Evolutionary conservation across 1,284 basidiomycete species (phyloP), one percentile per base, ranked within the genome.

Genomic region (Amylostereum areolatum): DNA sequence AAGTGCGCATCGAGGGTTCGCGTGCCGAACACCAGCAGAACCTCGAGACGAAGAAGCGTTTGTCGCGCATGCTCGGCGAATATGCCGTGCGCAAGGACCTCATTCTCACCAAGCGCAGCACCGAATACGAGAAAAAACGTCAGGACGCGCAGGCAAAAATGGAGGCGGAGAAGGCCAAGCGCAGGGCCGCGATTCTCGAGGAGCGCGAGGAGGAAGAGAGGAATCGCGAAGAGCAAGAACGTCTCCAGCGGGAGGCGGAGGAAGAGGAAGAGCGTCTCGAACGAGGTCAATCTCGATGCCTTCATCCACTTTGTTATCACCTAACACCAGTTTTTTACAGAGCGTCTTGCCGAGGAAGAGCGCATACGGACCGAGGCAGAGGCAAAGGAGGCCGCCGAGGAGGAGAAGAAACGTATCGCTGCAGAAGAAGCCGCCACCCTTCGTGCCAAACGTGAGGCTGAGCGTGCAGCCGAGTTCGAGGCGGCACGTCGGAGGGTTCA

Each of bases 141-240:
- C 78, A 77, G 47, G 70, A 67, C 33, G 86, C 93, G 3, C 61
- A 72, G 55, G 73, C 71, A 63, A 92, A 87, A 77, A 85, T 94
- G 57, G 86, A 85, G 56, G 81, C 88, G 62, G 95, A 96, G 69
- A 97, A 95, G 75, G 78, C 78, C 46, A 85, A 85, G 74, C 77
- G 85, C 60, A 73, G 74, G 54, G 75, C 72, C 50, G 67, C 70
- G 9, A 65, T 89, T 34, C 55, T 83, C 37, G 75, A 77, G 56
- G 66, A 73, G 54, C 73, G 75, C 55, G 87, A 85, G 62, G 78
- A 80, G 55, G 82, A 85, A 65, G 68, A 73, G 48, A 55, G 64
- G 48, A 67, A 66, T 48, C 48, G 46, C 39, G 71, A 75, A 53
- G 75, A 76, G 60, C 76, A 79, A 63, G 83, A 80, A 56, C 66